Conservation (phyloP, 1,284 basidiomycete species). For the Ganoderma meredithae region DNA sequence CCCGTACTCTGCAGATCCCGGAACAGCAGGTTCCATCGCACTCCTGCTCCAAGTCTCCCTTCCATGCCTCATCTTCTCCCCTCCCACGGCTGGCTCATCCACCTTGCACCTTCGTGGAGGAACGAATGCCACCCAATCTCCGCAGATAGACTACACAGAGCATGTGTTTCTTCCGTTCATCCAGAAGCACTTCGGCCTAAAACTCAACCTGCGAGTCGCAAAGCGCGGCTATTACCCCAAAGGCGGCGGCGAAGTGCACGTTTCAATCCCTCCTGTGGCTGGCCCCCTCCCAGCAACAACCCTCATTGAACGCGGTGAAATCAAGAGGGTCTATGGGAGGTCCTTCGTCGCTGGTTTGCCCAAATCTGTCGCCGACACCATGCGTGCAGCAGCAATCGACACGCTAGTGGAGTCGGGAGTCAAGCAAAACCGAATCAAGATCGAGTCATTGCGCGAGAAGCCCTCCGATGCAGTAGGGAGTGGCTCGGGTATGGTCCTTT, state of each 20-base stretch:
- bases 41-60: slow-evolving; percentile 76
- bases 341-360: slow-evolving; percentile 72
- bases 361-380: slow-evolving; percentile 54
- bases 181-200: slow-evolving; percentile 57
- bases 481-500: slow-evolving; percentile 74
- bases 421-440: slow-evolving; percentile 46
- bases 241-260: slow-evolving; percentile 67
- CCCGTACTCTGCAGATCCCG: slow-evolving; percentile 62
- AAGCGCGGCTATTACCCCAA: slow-evolving; percentile 73
- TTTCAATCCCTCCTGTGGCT: slow-evolving; percentile 49
- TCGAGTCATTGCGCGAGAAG: slow-evolving; percentile 52
- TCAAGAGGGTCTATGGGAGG: slow-evolving; percentile 58
- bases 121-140: slow-evolving; percentile 72
- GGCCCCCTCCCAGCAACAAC: slow-evolving; percentile 55
- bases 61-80: slow-evolving; percentile 67
- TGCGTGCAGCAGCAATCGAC: slow-evolving; percentile 58
- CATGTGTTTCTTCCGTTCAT: slow-evolving; percentile 73
- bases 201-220: slow-evolving; percentile 52
- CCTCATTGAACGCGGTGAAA: slow-evolving; percentile 60
- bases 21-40: slow-evolving; percentile 74
- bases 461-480: slow-evolving; percentile 56
- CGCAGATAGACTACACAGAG: slow-evolving; percentile 74
- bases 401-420: slow-evolving; percentile 44
- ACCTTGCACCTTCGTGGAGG: slow-evolving; percentile 67
- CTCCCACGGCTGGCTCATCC: slow-evolving; percentile 40